phyloP scores from a whole-genome alignment of 257 asterid genomes.

The Cynanchum wilfordii region DNA sequence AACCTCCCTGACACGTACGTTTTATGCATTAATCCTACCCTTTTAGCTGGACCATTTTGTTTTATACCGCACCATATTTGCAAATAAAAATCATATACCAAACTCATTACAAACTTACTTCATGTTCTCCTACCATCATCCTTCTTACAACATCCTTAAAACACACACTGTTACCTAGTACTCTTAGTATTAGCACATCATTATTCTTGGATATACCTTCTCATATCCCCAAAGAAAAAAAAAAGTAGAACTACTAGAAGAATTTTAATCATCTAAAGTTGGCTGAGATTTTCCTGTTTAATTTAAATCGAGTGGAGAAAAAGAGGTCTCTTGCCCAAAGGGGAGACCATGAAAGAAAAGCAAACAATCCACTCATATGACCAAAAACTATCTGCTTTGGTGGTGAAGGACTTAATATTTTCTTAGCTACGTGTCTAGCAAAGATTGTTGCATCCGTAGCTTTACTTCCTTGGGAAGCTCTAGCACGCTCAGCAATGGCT shows the following conservation, averaged over 20 bases:
- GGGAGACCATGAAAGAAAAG: constrained; percentile 49
- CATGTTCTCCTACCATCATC: no score
- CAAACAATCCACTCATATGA: constrained; percentile 55
- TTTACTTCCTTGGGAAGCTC: constrained; percentile 62
- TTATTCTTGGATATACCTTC: constrained; percentile 16
- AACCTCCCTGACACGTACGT: background rate
- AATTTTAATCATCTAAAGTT: background rate
- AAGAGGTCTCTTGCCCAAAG: constrained; percentile 62
- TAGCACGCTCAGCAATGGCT: constrained; percentile 48
- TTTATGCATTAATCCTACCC: background rate
- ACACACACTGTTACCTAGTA: no score
- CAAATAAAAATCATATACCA: background rate
- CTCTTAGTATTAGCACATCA: no score
- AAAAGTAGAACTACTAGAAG: background rate
- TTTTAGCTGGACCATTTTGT: background rate
- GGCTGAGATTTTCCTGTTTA: constrained; percentile 25
- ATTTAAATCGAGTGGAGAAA: constrained; percentile 37
- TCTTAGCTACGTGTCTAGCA: constrained; percentile 50
- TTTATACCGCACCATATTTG: background rate
- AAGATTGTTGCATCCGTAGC: constrained; percentile 48
- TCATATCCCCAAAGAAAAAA: constrained; percentile 6
- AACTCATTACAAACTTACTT: no score
- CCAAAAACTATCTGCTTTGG: constrained; percentile 51
- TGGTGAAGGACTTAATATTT: constrained; percentile 46
- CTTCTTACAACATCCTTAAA: no score